These are phyloP conservation scores for Sphaerulina musiva DNA, from an alignment of 2,329 filamentous ascomycete species.

Conservation along the genomic window DNA sequence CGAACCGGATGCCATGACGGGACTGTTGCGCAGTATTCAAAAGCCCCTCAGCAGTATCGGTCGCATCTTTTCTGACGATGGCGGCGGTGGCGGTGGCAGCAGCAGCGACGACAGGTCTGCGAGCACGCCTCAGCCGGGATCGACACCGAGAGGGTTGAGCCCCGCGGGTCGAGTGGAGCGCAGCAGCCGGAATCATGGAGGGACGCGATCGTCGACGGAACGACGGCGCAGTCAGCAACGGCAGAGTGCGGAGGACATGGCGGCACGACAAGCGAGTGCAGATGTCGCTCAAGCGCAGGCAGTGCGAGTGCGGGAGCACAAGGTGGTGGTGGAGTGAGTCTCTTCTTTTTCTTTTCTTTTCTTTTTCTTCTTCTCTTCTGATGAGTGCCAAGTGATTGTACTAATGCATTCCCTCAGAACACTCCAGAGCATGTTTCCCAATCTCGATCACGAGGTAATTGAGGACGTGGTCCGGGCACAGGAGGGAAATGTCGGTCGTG, in stretches of 20 bases:
- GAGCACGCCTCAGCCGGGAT: conserved; percentile 33
- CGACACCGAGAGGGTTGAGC: conserved; percentile 45
- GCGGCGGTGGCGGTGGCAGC: conserved; percentile 46
- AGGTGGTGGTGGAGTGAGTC: conserved; percentile 70
- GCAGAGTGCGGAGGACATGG: conserved; percentile 71
- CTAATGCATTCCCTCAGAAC: conserved; percentile 47
- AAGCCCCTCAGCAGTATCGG: conserved; percentile 85
- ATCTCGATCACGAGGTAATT: conserved; percentile 87
- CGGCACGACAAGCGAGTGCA: conserved; percentile 81
- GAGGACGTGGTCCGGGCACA: conserved; percentile 95
- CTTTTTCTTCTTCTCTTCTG: background rate
- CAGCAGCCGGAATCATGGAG: conserved; percentile 16
- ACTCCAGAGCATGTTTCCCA: conserved; percentile 91
- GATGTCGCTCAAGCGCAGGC: conserved; percentile 81
- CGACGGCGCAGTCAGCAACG: conserved; percentile 33
- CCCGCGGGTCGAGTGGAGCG: conserved; percentile 32
- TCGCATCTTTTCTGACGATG: conserved; percentile 80
- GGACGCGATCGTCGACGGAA: conserved; percentile 23
- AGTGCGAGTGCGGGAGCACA: conserved; percentile 76
- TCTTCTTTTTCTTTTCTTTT: background rate
- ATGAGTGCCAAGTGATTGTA: background rate
- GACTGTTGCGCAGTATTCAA: conserved; percentile 83
- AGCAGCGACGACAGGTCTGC: conserved; percentile 15
- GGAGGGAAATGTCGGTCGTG: conserved; percentile 59
- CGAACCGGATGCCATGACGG: conserved; percentile 73